phyloP scores from a whole-genome alignment of 2,329 filamentous ascomycete species.

The Colletotrichum agaves region DNA sequence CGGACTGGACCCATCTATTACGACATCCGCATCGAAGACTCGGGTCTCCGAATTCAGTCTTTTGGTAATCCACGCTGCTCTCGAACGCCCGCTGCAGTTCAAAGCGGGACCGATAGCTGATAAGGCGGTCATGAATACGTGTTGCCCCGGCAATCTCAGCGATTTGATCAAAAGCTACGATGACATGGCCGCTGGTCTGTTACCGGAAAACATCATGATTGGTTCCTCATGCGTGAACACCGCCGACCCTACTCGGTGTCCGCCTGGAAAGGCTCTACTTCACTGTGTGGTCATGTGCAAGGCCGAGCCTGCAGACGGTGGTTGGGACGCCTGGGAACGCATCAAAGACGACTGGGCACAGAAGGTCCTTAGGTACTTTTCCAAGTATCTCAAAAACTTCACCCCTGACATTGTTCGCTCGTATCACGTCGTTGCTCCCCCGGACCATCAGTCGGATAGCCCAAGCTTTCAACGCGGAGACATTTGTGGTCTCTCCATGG shows the following conservation, averaged over 20 bases:
- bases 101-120: not conserved
- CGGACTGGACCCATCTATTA: not conserved
- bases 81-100: not conserved
- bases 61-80: not conserved
- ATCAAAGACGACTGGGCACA: constrained; percentile 7
- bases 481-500: constrained; percentile 15
- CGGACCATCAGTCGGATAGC: constrained; percentile 16
- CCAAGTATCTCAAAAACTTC: constrained; percentile 10
- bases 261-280: constrained; percentile 7
- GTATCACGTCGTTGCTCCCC: constrained; percentile 10
- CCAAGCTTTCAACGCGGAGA: constrained; percentile 17
- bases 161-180: not conserved
- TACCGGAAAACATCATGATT: not conserved
- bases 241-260: not conserved
- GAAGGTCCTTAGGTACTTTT: not conserved
- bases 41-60: not conserved
- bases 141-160: not conserved
- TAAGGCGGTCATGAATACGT: not conserved
- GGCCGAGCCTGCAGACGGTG: constrained; percentile 2
- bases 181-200: not conserved
- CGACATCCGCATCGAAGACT: not conserved
- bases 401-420: constrained; percentile 16
- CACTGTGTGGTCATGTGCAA: constrained; percentile 22
- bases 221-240: not conserved
- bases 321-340: constrained; percentile 8